Conservation (phyloP, 208 protist genomes). For the Entamoeba moshkovskii region DNA sequence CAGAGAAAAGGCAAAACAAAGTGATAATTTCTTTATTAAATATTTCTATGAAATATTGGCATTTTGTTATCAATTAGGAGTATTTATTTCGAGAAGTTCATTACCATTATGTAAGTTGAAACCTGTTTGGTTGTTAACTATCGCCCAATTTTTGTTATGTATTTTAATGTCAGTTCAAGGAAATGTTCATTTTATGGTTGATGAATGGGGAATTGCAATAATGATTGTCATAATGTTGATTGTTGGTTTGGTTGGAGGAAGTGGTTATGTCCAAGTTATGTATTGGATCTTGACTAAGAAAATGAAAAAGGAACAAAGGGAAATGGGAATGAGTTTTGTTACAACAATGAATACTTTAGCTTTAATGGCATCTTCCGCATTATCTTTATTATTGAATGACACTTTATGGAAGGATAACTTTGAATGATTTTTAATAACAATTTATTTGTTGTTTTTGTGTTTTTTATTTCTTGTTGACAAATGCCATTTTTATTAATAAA, state of each 20-base stretch:
- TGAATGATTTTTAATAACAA: not conserved
- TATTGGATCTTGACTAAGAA: not conserved
- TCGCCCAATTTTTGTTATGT: not conserved
- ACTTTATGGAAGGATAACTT: not conserved
- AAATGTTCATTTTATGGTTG: not conserved
- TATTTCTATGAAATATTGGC: not conserved
- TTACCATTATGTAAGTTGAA: not conserved
- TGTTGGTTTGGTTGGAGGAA: not conserved
- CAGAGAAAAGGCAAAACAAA: not conserved
- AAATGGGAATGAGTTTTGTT: not conserved
- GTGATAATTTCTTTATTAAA: not conserved
- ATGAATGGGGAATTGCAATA: not conserved
- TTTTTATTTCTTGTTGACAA: not conserved
- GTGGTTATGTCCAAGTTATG: not conserved
- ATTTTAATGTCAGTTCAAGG: not conserved
- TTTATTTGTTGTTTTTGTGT: not conserved
- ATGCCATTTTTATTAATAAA: too few species aligned
- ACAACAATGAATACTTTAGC: not conserved
- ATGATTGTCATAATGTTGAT: not conserved
- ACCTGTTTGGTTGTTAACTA: not conserved
- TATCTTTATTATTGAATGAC: not conserved
- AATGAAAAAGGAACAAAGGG: not conserved
- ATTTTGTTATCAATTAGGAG: slow-evolving; percentile 5
- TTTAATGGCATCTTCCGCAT: not conserved
- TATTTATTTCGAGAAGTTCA: not conserved